Base-by-base conservation (phyloP, 495 filamentous ascomycete genomes). In the Penicillium ucsense region DNA sequence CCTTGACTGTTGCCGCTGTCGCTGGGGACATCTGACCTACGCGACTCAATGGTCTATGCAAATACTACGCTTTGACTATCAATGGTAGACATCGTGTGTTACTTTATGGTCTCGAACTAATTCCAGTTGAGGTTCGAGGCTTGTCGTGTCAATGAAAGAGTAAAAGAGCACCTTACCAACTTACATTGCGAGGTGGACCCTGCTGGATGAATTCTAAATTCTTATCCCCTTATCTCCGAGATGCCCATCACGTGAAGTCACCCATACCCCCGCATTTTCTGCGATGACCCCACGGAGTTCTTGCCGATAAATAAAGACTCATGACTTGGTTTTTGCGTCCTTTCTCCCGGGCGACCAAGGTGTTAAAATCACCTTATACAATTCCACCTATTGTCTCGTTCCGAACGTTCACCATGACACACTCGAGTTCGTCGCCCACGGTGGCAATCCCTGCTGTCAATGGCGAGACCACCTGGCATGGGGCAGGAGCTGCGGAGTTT, bases 401-500 rank as follows among this genome's bases (percentile, higher is more conserved):
- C 28, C 48, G 43, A n/a, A 63, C 48, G 34, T 29, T 54, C 8
- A 4, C 47, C 12, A 59, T 65, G 52, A 57, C 62, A 11, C 63
- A 55, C 29, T 43, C 62, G 11, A 58, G 62, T 33, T 63, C 57
- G 27, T 39, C 35, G 5, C 55, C 29, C 41, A 52, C 43, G 56
- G 40, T 51, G 6, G 40, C 46, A n/a, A 11, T 45, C 45, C 31
- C 48, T 31, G 49, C 47, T 9, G 32, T 38, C 8, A 49, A 54
- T 46, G 48, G 48, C 51, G 33, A 47, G 31, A 78, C 56, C 51
- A 67, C 72, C 43, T 84, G 81, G 81, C 69, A 77, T 7, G 65
- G 68, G 11, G 73, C 76, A n/a, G 78, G 79, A 0, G 80, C 80
- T 1, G 79, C 82, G 3, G 77, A 79, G 41, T 84, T 80, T 56